phyloP scores from a whole-genome alignment of 1,284 basidiomycete species.

The Austroboletus niveus region DNA sequence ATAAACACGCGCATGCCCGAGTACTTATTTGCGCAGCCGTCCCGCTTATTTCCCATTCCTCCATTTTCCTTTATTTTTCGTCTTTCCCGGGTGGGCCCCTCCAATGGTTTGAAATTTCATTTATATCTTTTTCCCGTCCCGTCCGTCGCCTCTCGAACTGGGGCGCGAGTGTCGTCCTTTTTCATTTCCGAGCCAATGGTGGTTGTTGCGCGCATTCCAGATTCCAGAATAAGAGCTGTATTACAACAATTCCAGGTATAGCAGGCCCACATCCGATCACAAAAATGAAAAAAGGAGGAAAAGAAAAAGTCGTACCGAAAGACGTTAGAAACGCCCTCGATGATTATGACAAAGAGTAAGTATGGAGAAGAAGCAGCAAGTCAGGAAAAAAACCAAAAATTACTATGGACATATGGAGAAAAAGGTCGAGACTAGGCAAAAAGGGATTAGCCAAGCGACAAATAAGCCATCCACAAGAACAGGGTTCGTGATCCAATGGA shows the following conservation, averaged over 20 bases:
- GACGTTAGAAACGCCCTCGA: not conserved
- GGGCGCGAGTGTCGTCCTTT: not conserved
- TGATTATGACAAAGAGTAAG: conserved; percentile 26
- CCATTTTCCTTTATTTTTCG: too few species aligned
- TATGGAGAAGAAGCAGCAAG: conserved; percentile 3
- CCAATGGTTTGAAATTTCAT: too few species aligned
- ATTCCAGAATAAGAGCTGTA: conserved; percentile 32
- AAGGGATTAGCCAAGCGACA: conserved; percentile 19
- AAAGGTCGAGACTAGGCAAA: not conserved
- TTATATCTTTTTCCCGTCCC: too few species aligned
- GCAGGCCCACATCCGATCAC: conserved; percentile 32
- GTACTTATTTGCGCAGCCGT: too few species aligned
- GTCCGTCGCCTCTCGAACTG: too few species aligned
- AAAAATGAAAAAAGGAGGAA: conserved; percentile 7
- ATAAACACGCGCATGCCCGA: too few species aligned
- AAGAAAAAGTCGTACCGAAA: not conserved
- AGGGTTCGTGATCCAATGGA: conserved; percentile 7
- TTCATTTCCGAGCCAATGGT: conserved; percentile 21
- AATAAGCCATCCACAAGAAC: conserved; percentile 15
- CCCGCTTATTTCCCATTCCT: too few species aligned
- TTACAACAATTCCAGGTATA: conserved; percentile 38
- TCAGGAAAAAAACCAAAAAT: not conserved
- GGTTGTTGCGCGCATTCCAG: not conserved
- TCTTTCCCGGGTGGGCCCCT: too few species aligned
- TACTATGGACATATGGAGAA: conserved; percentile 26